Evolutionary conservation across 75 land plant genomes (phyloP).

Genomic region (Azolla pinnata): DNA sequence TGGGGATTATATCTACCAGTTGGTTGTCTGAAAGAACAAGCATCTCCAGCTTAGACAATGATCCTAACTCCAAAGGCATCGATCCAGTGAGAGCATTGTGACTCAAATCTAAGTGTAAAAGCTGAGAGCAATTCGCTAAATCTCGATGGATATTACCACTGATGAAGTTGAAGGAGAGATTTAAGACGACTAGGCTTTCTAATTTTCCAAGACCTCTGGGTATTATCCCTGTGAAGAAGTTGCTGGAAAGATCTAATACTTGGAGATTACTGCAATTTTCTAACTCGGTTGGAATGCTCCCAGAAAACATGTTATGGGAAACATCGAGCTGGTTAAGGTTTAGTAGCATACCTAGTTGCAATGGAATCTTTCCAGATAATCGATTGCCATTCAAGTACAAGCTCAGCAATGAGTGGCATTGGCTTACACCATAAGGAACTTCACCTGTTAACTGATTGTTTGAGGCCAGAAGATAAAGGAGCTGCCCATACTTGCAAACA

Average conservation of each 20-base stretch:
- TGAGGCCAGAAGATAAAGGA: constrained; percentile 42
- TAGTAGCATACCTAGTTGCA: constrained; percentile 16
- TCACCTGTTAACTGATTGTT: constrained; percentile 57
- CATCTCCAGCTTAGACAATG: constrained; percentile 41
- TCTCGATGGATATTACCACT: constrained; percentile 52
- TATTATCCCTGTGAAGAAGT: constrained; percentile 34
- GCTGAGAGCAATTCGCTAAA: constrained; percentile 35
- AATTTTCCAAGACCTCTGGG: constrained; percentile 53
- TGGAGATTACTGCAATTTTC: constrained; percentile 1
- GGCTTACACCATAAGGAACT: constrained; percentile 45
- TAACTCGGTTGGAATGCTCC: constrained; percentile 34
- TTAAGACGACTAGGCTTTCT: constrained; percentile 40
- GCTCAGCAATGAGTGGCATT: constrained; percentile 46
- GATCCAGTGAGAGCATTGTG: constrained; percentile 31
- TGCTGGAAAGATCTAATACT: not conserved
- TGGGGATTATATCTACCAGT: constrained; percentile 51
- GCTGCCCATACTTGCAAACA: constrained; percentile 51
- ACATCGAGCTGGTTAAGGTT: constrained; percentile 33
- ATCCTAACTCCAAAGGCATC: constrained; percentile 52
- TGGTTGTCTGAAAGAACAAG: constrained; percentile 56
- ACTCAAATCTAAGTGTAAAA: constrained; percentile 60
- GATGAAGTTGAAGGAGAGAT: constrained; percentile 49
- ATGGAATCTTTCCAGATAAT: constrained; percentile 48
- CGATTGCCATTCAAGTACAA: constrained; percentile 39
- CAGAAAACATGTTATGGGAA: constrained; percentile 42